These are phyloP conservation scores for Furcasterigmium sp. DNA, from an alignment of 2,329 filamentous ascomycete genomes.

Conservation along the genomic window DNA sequence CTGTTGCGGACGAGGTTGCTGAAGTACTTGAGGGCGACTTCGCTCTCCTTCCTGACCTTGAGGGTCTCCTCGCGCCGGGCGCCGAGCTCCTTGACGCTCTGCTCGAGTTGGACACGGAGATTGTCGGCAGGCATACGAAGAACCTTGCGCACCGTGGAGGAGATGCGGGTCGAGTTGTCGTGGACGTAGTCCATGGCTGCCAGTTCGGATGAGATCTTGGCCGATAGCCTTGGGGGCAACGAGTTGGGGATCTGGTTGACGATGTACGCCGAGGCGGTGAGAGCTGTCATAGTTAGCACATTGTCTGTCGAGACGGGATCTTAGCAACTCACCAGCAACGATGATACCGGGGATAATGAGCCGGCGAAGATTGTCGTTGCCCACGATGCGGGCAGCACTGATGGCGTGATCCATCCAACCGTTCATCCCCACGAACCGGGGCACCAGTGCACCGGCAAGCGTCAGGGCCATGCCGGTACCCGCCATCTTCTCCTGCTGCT, in stretches of 20 bases:
- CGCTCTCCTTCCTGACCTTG: slow-evolving; percentile 77
- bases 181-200: slow-evolving; percentile 87
- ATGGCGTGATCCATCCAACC: slow-evolving; percentile 87
- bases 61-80: slow-evolving; percentile 74
- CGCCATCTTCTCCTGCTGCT: slow-evolving; percentile 90
- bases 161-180: slow-evolving; percentile 78
- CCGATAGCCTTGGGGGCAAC: slow-evolving; percentile 76
- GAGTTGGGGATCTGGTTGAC: slow-evolving; percentile 84
- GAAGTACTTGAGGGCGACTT: slow-evolving; percentile 87
- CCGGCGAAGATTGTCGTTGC: slow-evolving; percentile 73
- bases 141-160: slow-evolving; percentile 79
- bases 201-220: slow-evolving; percentile 79
- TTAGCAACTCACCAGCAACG: slow-evolving; percentile 62
- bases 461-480: slow-evolving; percentile 94
- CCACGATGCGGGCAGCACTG: slow-evolving; percentile 73
- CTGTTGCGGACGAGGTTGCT: slow-evolving; percentile 71
- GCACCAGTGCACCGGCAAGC: slow-evolving; percentile 78
- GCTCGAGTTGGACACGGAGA: slow-evolving; percentile 75
- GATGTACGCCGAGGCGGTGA: slow-evolving; percentile 73
- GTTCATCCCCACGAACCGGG: slow-evolving; percentile 74
- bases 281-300: slow-evolving; percentile 44
- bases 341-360: slow-evolving; percentile 77
- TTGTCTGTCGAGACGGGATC: slow-evolving; percentile 1
- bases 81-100: slow-evolving; percentile 78
- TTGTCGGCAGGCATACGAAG: slow-evolving; percentile 84